Conservation (phyloP, 192 early-diverging fungal genomes). For the Umbelopsis sp. region DNA sequence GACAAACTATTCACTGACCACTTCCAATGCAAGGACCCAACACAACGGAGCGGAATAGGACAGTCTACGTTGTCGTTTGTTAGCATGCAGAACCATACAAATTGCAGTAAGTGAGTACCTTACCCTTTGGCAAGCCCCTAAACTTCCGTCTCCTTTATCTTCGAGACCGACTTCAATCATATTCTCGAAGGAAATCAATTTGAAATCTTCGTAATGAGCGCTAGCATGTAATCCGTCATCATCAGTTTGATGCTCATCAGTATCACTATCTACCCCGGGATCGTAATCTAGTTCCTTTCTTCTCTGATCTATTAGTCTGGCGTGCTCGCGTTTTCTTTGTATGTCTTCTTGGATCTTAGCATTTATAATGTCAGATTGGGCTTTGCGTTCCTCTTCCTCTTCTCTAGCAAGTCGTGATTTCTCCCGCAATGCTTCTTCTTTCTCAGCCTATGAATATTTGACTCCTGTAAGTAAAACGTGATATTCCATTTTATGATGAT, state of each 20-base stretch:
- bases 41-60: conserved; percentile 35
- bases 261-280: conserved; percentile 30
- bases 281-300: conserved; percentile 28
- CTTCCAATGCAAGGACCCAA: conserved; percentile 40
- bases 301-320: conserved; percentile 25
- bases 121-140: conserved; percentile 26
- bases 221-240: not conserved
- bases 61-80: conserved; percentile 21
- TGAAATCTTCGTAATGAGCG: conserved; percentile 25
- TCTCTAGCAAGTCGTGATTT: conserved; percentile 41
- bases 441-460: conserved; percentile 35
- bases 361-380: conserved; percentile 40
- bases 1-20: not conserved
- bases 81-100: not conserved
- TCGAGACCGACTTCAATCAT: conserved; percentile 29
- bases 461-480: not conserved
- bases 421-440: conserved; percentile 43
- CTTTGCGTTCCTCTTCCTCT: conserved; percentile 40
- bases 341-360: conserved; percentile 35
- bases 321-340: conserved; percentile 34
- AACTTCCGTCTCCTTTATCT: conserved; percentile 19
- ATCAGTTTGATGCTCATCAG: not conserved
- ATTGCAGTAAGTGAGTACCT: not conserved
- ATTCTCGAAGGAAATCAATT: conserved; percentile 35
- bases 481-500: not conserved